phyloP scores from a whole-genome alignment of 352 stramenopile genomes.

The Globisporangium abappressorium region DNA sequence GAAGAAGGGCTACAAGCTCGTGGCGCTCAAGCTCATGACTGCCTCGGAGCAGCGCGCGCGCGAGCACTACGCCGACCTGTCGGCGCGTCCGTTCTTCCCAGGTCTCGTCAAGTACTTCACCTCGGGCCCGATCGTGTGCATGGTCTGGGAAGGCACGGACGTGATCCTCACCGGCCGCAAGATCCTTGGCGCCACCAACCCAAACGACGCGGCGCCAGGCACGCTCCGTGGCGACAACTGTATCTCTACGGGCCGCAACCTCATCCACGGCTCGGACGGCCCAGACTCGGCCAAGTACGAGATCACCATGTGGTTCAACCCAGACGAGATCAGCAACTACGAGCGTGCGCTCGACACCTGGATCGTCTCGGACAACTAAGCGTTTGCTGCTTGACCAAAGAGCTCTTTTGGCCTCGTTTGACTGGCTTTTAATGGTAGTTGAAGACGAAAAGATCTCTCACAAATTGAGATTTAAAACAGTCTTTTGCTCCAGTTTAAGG shows the following conservation, averaged over 20 bases:
- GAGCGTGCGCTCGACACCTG: conserved; percentile 80
- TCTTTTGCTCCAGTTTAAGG: not conserved
- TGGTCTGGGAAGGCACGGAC: conserved; percentile 93
- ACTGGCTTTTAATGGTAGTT: not conserved
- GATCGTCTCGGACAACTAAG: conserved; percentile 89
- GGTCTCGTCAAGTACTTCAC: conserved; percentile 91
- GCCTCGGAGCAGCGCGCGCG: conserved; percentile 88
- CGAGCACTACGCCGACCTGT: conserved; percentile 93
- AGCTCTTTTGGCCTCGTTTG: not conserved
- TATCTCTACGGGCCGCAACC: conserved; percentile 90
- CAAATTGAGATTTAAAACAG: not conserved
- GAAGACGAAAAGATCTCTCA: not conserved
- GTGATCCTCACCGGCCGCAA: conserved; percentile 94
- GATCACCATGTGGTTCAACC: conserved; percentile 93
- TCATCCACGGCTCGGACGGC: conserved; percentile 92
- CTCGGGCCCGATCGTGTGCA: conserved; percentile 94
- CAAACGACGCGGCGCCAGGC: conserved; percentile 91
- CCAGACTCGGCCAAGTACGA: conserved; percentile 92
- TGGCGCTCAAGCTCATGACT: conserved; percentile 94
- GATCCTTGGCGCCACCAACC: conserved; percentile 95
- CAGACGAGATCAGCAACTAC: conserved; percentile 92
- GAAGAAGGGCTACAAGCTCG: conserved; percentile 96
- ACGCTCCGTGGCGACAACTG: conserved; percentile 94
- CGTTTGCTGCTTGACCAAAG: not conserved
- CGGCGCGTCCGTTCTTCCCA: conserved; percentile 90